These are phyloP conservation scores for Dactylonectria macrodidyma DNA, from an alignment of 2,329 filamentous ascomycete genomes.

Conservation along the genomic window DNA sequence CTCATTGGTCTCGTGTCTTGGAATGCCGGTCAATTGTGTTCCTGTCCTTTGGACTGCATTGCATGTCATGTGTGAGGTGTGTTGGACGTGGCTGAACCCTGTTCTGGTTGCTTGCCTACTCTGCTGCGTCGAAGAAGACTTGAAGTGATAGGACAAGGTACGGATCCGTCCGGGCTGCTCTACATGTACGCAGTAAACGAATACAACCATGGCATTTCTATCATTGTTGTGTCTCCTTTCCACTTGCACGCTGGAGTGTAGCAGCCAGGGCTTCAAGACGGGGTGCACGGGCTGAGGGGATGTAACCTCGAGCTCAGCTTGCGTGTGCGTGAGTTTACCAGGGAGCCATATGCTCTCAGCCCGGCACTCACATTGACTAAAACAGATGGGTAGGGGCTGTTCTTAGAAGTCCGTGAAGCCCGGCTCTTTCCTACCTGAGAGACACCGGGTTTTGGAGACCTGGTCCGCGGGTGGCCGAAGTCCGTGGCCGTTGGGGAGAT, in stretches of 20 bases:
- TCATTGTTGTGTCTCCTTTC: slow-evolving; percentile 12
- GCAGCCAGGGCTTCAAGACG: slow-evolving; percentile 2
- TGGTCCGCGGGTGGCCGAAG: slow-evolving; percentile 19
- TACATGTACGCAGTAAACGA: too few species aligned
- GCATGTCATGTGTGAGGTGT: background rate
- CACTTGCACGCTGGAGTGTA: slow-evolving; percentile 31
- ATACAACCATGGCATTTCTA: slow-evolving; percentile 7
- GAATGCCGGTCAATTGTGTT: background rate
- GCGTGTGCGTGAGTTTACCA: slow-evolving; percentile 1
- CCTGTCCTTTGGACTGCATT: too few species aligned
- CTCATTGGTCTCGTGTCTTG: background rate
- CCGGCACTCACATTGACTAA: slow-evolving; percentile 14
- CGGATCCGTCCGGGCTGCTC: background rate
- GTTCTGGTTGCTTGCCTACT: background rate
- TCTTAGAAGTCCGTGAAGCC: background rate
- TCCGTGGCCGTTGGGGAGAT: slow-evolving; percentile 25
- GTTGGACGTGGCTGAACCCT: background rate
- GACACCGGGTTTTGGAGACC: background rate
- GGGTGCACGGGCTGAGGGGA: slow-evolving; percentile 13
- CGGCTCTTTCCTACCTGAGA: slow-evolving; percentile 2
- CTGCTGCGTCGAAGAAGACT: background rate
- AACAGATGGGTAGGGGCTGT: background rate
- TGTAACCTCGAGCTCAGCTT: slow-evolving; percentile 22
- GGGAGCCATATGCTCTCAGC: slow-evolving; percentile 11
- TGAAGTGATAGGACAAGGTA: background rate